phyloP scores from a whole-genome alignment of 2,329 filamentous ascomycete genomes.

The Alternaria arborescens region DNA sequence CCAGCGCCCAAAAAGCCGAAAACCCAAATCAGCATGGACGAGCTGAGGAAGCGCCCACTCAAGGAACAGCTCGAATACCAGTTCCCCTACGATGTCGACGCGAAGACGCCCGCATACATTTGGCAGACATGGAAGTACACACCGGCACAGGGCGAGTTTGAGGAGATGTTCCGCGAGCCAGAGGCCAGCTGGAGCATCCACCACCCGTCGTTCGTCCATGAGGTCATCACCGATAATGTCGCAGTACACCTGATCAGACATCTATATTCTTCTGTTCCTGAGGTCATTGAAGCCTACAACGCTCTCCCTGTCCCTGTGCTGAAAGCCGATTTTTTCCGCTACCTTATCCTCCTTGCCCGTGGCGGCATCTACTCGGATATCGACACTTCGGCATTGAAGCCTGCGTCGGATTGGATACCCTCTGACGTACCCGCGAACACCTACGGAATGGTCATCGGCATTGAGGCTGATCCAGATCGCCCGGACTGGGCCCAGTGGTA shows the following conservation, averaged over 20 bases:
- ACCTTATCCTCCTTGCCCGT: conserved; percentile 75
- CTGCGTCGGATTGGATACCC: conserved; percentile 88
- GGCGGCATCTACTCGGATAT: conserved; percentile 84
- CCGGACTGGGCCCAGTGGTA: conserved; percentile 96
- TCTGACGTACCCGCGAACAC: conserved; percentile 75
- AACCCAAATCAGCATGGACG: conserved; percentile 70
- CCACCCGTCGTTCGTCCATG: conserved; percentile 92
- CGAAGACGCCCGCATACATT: conserved; percentile 95
- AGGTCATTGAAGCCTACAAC: conserved; percentile 60
- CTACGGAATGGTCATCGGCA: conserved; percentile 89
- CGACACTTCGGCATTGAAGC: conserved; percentile 85
- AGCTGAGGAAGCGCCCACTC: conserved; percentile 76
- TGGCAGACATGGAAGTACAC: conserved; percentile 99
- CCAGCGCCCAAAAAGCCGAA: conserved; percentile 53
- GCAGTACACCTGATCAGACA: conserved; percentile 83
- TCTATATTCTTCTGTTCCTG: conserved; percentile 76
- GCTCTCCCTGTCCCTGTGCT: conserved; percentile 61
- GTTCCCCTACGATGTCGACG: conserved; percentile 88
- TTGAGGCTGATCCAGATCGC: conserved; percentile 94
- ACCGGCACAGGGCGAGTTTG: conserved; percentile 79
- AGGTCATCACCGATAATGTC: conserved; percentile 93
- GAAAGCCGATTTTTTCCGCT: conserved; percentile 73
- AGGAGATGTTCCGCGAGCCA: conserved; percentile 75
- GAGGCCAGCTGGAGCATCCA: conserved; percentile 89
- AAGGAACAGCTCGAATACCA: conserved; percentile 87